Evolutionary conservation across 2,329 filamentous ascomycete genomes (phyloP).

Genomic region (Bipolaris zeicola): DNA sequence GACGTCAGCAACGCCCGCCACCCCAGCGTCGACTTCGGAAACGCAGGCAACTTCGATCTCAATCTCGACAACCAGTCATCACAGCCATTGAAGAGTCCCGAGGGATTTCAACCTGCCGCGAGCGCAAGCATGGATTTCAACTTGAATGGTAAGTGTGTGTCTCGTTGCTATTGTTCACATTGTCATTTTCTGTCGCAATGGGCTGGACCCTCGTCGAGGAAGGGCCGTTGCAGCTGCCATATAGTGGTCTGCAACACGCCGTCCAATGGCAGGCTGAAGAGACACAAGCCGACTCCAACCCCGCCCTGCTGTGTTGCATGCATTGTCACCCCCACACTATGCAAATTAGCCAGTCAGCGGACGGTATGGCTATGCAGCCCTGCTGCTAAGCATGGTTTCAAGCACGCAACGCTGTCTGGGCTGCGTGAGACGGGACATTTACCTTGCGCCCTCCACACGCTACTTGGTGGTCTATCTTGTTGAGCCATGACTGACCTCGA

Average conservation of each 20-base stretch:
- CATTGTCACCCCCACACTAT: constrained; percentile 36
- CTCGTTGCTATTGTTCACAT: constrained; percentile 9
- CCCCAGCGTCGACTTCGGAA: constrained; percentile 31
- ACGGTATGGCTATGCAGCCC: constrained; percentile 23
- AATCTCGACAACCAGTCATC: constrained; percentile 33
- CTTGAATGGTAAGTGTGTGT: constrained; percentile 39
- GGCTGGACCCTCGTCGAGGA: constrained; percentile 13
- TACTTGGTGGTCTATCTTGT: constrained; percentile 6
- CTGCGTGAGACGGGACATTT: constrained; percentile 18
- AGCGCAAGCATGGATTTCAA: constrained; percentile 45
- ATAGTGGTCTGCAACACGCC: constrained; percentile 17
- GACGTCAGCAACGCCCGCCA: constrained; percentile 63
- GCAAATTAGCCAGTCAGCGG: constrained; percentile 33
- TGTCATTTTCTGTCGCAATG: constrained; percentile 13
- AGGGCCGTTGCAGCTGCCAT: constrained; percentile 20
- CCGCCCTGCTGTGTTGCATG: constrained; percentile 33
- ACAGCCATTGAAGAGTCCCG: constrained; percentile 19
- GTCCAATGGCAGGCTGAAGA: constrained; percentile 30
- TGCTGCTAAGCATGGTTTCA: constrained; percentile 25
- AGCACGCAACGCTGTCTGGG: constrained; percentile 47
- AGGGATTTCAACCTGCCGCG: constrained; percentile 19
- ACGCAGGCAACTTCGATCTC: constrained; percentile 37
- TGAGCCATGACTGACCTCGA: constrained; percentile 45
- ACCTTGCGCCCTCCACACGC: constrained; percentile 13
- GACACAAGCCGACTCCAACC: constrained; percentile 28